Base-by-base conservation (phyloP, 768 basidiomycete species). In the Russula lepida region DNA sequence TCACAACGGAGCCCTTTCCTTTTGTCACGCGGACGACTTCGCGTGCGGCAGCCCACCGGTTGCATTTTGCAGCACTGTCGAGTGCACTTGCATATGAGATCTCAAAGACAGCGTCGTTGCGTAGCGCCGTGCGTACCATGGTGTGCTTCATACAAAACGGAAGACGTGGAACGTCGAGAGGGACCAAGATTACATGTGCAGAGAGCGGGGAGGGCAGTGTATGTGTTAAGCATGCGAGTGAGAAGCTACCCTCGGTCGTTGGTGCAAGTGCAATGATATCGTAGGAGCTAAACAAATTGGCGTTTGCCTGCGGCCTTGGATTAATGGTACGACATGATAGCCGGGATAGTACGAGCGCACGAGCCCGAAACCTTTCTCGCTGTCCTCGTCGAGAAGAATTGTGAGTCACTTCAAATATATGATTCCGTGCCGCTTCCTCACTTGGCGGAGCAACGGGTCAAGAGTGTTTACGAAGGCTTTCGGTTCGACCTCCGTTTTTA, bases 61-160 rank as follows among this genome's bases (percentile, higher is more conserved):
- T 89, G 43, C 88, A 74, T 73, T 88, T 89, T 4, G 82, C 81
- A 9, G 71, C 72, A 3, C 77, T 68, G 0, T 82, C 84, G 32
- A 93, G 72, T 0, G 88, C 86, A 15, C 88, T 87, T 0, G 82
- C 83, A 63, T 92, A 93, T 64, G 78, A 79, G 49, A 94, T 81
- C 71, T 93, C 92, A 68, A 95, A 92, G 0, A 85, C 85, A 0
- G 85, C 86, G 9, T 92, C 92, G 63, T 90, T 89, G 66, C 85
- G 86, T 27, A 90, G 77, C 1, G 92, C 89, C 0, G 87, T 86
- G 47, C 89, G 83, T 33, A 93, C 80, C 50, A 92, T 77, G 0
- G 92, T 92, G 68, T 92, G 90, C 68, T 89, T 92, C 68, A 94
- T 78, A 65, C 87, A 80, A 69, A 87, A 94, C 1, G 89, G 84